phyloP scores from a whole-genome alignment of 192 early-diverging fungal genomes.

The Coemansia sp. region DNA sequence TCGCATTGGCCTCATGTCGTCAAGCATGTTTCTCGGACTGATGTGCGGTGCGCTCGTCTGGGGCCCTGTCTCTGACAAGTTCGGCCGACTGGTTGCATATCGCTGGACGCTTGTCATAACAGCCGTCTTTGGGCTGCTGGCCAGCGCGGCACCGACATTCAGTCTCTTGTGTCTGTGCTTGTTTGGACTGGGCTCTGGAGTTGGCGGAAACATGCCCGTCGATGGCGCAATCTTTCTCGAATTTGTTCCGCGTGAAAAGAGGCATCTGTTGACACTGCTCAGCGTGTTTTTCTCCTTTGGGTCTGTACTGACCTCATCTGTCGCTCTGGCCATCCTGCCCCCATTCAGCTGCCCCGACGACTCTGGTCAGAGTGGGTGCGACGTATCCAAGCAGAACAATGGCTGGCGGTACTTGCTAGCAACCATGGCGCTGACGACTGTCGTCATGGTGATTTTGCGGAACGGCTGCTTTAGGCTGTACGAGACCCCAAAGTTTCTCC shows the following conservation, averaged over 20 bases:
- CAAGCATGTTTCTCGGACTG: conserved; percentile 71
- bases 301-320: conserved; percentile 64
- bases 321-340: conserved; percentile 67
- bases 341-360: conserved; percentile 62
- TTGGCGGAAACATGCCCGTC: conserved; percentile 63
- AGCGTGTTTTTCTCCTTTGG: conserved; percentile 84
- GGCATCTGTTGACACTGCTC: conserved; percentile 78
- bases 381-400: conserved; percentile 60
- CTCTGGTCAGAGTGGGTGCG: conserved; percentile 35
- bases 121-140: conserved; percentile 65
- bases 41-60: conserved; percentile 81
- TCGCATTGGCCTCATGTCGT: conserved; percentile 66
- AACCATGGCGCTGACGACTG: conserved; percentile 57
- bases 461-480: conserved; percentile 65
- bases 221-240: conserved; percentile 81
- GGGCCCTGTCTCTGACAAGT: conserved; percentile 70
- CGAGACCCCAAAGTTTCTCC: conserved; percentile 78
- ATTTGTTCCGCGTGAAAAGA: conserved; percentile 74
- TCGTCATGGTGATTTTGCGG: conserved; percentile 70
- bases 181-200: conserved; percentile 72
- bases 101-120: conserved; percentile 72
- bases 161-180: conserved; percentile 59
- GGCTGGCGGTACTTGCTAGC: conserved; percentile 82
- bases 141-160: conserved; percentile 66
- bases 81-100: conserved; percentile 74